Evolutionary conservation across 2,329 filamentous ascomycete genomes (phyloP).

Genomic region (Cladosporium austrohemisphaericum): DNA sequence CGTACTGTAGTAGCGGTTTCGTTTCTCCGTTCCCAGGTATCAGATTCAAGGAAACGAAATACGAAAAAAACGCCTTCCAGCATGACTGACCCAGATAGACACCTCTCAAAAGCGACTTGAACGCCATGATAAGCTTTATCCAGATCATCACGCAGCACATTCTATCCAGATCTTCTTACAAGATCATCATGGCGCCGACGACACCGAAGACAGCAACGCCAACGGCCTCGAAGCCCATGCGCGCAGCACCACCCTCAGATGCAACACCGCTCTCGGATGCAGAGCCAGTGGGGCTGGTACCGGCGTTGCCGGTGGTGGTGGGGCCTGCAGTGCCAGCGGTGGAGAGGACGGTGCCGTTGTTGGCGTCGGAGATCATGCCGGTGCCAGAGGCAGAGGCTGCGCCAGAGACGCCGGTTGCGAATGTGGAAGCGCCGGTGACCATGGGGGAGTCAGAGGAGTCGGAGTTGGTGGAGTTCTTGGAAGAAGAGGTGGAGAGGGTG

Average conservation of each 20-base stretch:
- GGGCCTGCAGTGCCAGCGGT: slow-evolving; percentile 11
- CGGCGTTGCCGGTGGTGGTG: slow-evolving; percentile 4
- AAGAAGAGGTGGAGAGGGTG: not conserved
- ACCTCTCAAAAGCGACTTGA: too few relatives aligned
- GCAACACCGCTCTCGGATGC: slow-evolving; percentile 1
- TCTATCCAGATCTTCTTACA: slow-evolving; percentile 16
- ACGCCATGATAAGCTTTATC: too few relatives aligned
- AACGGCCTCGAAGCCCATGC: slow-evolving; percentile 25
- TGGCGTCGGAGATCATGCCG: not conserved
- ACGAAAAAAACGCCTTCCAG: not conserved
- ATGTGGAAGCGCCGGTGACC: slow-evolving; percentile 10
- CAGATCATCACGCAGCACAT: too few relatives aligned
- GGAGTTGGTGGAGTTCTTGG: slow-evolving; percentile 6
- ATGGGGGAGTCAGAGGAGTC: not conserved
- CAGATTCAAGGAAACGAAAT: not conserved
- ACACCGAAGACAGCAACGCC: slow-evolving; percentile 25
- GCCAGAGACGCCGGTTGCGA: slow-evolving; percentile 12
- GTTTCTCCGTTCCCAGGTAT: not conserved
- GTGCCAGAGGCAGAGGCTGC: slow-evolving; percentile 2
- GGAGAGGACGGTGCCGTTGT: slow-evolving; percentile 12
- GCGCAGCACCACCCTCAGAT: slow-evolving; percentile 18
- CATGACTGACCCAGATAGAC: too few relatives aligned
- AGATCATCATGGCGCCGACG: slow-evolving; percentile 26
- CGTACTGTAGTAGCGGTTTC: slow-evolving; percentile 3
- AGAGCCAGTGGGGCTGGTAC: slow-evolving; percentile 6